Conservation (phyloP, 192 early-diverging fungal species). For the Umbelopsis sp. region DNA sequence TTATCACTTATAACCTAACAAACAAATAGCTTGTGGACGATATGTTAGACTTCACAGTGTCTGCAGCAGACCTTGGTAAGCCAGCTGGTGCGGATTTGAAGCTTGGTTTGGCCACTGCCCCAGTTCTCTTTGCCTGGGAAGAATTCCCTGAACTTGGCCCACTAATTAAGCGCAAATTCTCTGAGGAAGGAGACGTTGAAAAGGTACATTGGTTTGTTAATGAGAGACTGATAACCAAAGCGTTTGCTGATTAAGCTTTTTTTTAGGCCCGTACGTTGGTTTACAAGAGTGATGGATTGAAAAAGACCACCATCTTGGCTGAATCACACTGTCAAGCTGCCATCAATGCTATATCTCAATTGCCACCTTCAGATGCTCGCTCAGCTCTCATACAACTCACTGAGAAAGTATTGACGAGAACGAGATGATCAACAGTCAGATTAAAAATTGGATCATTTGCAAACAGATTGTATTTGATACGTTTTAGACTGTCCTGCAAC, state of each 20-base stretch:
- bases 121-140: slow-evolving; percentile 92
- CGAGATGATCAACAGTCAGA: slow-evolving; percentile 51
- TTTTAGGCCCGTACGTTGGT: slow-evolving; percentile 76
- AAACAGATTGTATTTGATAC: slow-evolving; percentile 7
- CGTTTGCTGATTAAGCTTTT: not conserved
- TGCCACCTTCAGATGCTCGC: slow-evolving; percentile 77
- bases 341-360: slow-evolving; percentile 60
- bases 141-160: slow-evolving; percentile 82
- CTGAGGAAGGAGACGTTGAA: slow-evolving; percentile 73
- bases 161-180: slow-evolving; percentile 88
- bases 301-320: slow-evolving; percentile 76
- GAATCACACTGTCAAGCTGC: slow-evolving; percentile 76
- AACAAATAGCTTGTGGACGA: slow-evolving; percentile 78
- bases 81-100: slow-evolving; percentile 89
- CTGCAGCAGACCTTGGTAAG: slow-evolving; percentile 82
- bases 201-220: slow-evolving; percentile 41
- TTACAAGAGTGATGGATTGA: slow-evolving; percentile 76
- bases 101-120: slow-evolving; percentile 90
- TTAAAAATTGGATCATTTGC: slow-evolving; percentile 6
- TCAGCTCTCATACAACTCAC: slow-evolving; percentile 81
- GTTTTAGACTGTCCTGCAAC: slow-evolving; percentile 11
- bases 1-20: not conserved
- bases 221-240: not conserved
- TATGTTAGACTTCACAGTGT: slow-evolving; percentile 85
- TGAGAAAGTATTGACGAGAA: slow-evolving; percentile 78